These are phyloP conservation scores for Mycena amicta DNA, from an alignment of 768 basidiomycete genomes.

Conservation along the genomic window DNA sequence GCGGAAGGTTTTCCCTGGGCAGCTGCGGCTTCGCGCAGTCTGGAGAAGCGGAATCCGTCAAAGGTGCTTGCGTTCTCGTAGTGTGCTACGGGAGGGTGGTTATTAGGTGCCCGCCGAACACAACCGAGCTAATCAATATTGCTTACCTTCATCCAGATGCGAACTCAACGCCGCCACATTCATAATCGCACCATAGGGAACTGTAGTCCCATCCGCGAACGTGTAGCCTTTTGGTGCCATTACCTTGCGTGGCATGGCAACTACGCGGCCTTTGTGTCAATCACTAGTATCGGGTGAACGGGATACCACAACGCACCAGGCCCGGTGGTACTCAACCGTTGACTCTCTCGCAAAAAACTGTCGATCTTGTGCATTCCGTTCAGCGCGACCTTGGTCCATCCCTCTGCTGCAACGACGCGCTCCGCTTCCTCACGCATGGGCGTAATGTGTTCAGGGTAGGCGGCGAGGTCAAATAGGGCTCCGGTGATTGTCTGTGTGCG, in stretches of 20 bases:
- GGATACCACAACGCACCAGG: background rate
- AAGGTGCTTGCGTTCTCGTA: background rate
- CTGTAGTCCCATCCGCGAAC: constrained; percentile 37
- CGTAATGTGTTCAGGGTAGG: constrained; percentile 30
- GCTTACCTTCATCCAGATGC: background rate
- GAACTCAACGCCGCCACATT: constrained; percentile 8
- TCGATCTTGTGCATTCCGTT: constrained; percentile 31
- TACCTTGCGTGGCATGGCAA: constrained; percentile 29
- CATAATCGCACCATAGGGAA: constrained; percentile 34
- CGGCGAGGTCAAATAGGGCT: constrained; percentile 32
- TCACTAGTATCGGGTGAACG: background rate
- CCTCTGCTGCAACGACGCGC: constrained; percentile 27
- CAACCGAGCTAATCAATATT: background rate
- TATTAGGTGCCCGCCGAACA: too few species aligned
- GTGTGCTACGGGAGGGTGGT: background rate
- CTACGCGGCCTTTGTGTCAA: constrained; percentile 2
- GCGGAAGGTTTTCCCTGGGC: background rate
- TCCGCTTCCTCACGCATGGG: constrained; percentile 38
- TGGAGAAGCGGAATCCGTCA: background rate
- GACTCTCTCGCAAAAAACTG: constrained; percentile 23
- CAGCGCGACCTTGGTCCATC: constrained; percentile 44
- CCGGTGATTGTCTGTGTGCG: constrained; percentile 34
- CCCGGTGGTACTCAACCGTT: constrained; percentile 18
- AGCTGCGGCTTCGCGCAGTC: background rate
- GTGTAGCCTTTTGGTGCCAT: constrained; percentile 30